Conservation (phyloP, 106 monocot species). For the Phalaenopsis equestris region DNA sequence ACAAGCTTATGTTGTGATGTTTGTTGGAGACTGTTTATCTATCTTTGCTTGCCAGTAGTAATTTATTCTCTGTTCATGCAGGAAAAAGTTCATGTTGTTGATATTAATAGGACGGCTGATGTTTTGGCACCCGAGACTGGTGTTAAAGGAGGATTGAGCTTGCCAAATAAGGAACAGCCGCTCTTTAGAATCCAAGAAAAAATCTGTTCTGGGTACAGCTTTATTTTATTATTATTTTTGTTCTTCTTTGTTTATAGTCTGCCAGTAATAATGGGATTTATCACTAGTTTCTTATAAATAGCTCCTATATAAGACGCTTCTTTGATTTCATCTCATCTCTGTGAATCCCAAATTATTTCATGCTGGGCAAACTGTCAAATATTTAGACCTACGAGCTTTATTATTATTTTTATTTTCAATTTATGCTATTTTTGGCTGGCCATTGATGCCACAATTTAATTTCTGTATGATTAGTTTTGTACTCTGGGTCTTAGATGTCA, state of each 20-base stretch:
- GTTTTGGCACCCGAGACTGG: conserved; percentile 13
- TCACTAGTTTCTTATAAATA: background rate
- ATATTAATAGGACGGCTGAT: conserved; percentile 9
- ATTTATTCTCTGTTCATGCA: background rate
- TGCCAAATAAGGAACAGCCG: conserved; percentile 5
- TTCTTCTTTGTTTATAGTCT: background rate
- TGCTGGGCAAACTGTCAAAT: background rate
- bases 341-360: background rate
- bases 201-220: conserved; percentile 16
- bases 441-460: background rate
- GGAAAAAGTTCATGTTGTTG: conserved; percentile 10
- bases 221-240: background rate
- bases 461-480: background rate
- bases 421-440: background rate
- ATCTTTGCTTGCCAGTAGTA: background rate
- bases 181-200: conserved; percentile 15
- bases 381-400: background rate
- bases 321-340: background rate
- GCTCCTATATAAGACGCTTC: background rate
- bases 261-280: background rate
- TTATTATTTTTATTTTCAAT: background rate
- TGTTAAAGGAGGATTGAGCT: conserved; percentile 13
- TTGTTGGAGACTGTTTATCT: background rate
- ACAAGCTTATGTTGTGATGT: background rate
- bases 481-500: no score